phyloP scores from a whole-genome alignment of 495 filamentous ascomycete species.

The Penicillium coffeae region DNA sequence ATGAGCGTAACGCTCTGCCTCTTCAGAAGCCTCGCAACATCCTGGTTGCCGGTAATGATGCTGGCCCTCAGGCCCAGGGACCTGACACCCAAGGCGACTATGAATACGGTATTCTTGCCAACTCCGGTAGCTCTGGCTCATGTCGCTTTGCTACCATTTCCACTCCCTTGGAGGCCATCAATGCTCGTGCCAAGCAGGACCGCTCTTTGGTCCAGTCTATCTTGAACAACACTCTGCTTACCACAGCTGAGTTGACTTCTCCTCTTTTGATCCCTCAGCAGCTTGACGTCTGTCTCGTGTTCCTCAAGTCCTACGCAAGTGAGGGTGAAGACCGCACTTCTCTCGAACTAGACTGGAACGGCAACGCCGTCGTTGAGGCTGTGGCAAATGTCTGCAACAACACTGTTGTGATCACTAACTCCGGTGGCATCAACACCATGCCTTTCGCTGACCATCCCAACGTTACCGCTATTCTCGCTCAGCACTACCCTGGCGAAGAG shows the following conservation, averaged over 20 bases:
- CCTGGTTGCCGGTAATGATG: conserved; percentile 59
- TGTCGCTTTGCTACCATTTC: conserved; percentile 48
- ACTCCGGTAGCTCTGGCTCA: conserved; percentile 57
- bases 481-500: conserved; percentile 60
- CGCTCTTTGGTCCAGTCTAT: conserved; percentile 40
- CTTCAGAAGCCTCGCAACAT: conserved; percentile 49
- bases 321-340: conserved; percentile 54
- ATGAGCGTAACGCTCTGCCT: conserved; percentile 50
- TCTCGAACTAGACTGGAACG: conserved; percentile 49
- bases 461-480: conserved; percentile 59
- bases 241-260: conserved; percentile 44
- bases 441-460: conserved; percentile 58
- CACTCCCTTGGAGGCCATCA: conserved; percentile 57
- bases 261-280: conserved; percentile 24
- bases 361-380: conserved; percentile 52
- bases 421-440: conserved; percentile 56
- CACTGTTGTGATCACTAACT: conserved; percentile 62
- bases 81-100: conserved; percentile 41
- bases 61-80: conserved; percentile 47
- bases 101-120: conserved; percentile 55
- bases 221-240: conserved; percentile 37
- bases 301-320: conserved; percentile 52
- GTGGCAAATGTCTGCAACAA: conserved; percentile 55
- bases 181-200: conserved; percentile 49
- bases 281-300: conserved; percentile 59